phyloP scores from a whole-genome alignment of 495 filamentous ascomycete species.

The Neurospora sp. region DNA sequence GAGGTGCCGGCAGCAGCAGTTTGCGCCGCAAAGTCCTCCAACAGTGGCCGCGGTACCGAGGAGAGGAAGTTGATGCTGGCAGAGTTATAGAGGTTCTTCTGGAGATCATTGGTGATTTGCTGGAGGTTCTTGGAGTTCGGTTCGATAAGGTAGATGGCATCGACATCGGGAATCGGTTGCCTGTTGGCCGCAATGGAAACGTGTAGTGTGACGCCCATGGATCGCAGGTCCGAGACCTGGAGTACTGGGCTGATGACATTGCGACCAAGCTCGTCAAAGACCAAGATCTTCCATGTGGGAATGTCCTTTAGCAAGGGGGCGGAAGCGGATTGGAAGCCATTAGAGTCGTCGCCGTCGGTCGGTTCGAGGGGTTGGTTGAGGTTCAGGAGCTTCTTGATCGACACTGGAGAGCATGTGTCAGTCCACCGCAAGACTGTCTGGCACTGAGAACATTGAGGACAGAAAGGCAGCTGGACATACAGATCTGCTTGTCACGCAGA shows the following conservation, averaged over 20 bases:
- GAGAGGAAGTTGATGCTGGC: conserved; percentile 97
- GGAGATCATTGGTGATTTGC: conserved; percentile 76
- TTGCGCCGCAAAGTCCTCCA: conserved; percentile 91
- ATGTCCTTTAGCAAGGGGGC: conserved; percentile 84
- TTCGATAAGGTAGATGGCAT: conserved; percentile 91
- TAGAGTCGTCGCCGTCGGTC: conserved; percentile 46
- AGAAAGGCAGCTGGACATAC: conserved; percentile 41
- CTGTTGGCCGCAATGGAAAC: conserved; percentile 70
- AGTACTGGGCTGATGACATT: conserved; percentile 87
- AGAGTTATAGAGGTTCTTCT: conserved; percentile 79
- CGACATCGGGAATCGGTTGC: conserved; percentile 92
- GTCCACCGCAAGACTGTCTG: neutral
- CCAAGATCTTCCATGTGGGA: conserved; percentile 46
- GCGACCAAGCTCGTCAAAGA: conserved; percentile 44
- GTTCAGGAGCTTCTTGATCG: conserved; percentile 92
- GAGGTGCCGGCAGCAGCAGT: conserved; percentile 75
- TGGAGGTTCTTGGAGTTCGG: conserved; percentile 72
- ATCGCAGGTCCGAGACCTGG: conserved; percentile 81
- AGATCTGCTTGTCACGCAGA: conserved; percentile 91
- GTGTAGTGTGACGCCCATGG: conserved; percentile 95
- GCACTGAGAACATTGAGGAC: conserved; percentile 14
- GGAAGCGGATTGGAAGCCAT: conserved; percentile 55
- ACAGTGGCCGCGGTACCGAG: conserved; percentile 80
- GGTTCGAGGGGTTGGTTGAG: conserved; percentile 65
- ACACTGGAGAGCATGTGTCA: conserved; percentile 47